Conservation (phyloP, 2,329 filamentous ascomycete genomes). For the Colletotrichum horii region DNA sequence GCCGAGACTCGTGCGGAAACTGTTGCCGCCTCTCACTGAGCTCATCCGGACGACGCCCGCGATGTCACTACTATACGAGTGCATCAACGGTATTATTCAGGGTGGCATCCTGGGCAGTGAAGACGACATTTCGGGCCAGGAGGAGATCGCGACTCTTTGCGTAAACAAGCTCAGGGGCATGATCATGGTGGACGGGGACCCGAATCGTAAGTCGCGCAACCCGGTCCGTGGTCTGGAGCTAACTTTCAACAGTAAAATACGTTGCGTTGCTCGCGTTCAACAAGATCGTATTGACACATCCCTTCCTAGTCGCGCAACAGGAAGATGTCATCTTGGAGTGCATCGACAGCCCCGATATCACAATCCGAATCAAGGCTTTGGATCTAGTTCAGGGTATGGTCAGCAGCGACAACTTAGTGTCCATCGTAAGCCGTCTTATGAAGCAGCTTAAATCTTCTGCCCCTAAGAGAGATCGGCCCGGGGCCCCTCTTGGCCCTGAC, state of each 20-base stretch:
- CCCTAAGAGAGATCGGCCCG: conserved; percentile 52
- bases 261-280: conserved; percentile 95
- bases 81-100: conserved; percentile 97
- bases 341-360: conserved; percentile 94
- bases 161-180: conserved; percentile 93
- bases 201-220: conserved; percentile 72
- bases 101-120: conserved; percentile 88
- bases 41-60: conserved; percentile 94
- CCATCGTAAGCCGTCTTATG: conserved; percentile 86
- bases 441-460: conserved; percentile 77
- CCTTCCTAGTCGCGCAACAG: conserved; percentile 86
- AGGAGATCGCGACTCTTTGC: conserved; percentile 91
- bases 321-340: conserved; percentile 97
- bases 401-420: conserved; percentile 81
- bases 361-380: conserved; percentile 89
- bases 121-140: conserved; percentile 79
- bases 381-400: conserved; percentile 96
- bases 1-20: conserved; percentile 87
- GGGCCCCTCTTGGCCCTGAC: conserved; percentile 49
- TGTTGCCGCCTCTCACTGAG: conserved; percentile 87
- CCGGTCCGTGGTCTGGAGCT: not conserved
- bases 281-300: conserved; percentile 88
- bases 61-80: conserved; percentile 98
- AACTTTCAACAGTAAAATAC: conserved; percentile 76
- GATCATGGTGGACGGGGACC: conserved; percentile 91